Evolutionary conservation across 2,329 filamentous ascomycete genomes (phyloP).

Genomic region (Verticillium isaacii): DNA sequence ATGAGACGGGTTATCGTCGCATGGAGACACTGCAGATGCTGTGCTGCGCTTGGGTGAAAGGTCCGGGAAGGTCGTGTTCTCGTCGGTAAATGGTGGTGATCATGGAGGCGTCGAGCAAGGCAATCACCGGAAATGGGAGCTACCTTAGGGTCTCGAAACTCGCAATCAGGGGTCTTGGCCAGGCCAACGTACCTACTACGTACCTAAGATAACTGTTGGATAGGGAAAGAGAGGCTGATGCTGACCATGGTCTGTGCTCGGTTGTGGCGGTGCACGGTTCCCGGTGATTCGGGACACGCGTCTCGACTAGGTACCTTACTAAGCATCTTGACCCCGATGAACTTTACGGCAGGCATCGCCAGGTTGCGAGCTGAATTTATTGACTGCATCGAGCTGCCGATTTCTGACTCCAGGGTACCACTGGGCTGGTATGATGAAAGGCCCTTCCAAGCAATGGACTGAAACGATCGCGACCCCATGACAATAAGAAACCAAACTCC

Average conservation of each 20-base stretch:
- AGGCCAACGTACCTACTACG: neutral
- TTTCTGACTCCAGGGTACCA: no score
- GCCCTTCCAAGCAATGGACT: no score
- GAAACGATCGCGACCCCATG: no score
- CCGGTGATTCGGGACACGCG: neutral
- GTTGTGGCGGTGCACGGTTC: neutral
- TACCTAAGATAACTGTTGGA: no score
- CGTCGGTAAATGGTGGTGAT: neutral
- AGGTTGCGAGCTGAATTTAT: no score
- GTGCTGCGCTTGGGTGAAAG: neutral
- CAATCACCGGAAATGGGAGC: neutral
- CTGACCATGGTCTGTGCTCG: neutral
- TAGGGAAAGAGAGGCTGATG: neutral
- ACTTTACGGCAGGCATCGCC: no score
- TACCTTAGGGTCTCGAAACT: neutral
- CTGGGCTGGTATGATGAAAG: no score
- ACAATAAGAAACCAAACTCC: no score
- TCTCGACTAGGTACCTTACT: neutral
- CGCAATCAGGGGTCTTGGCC: neutral
- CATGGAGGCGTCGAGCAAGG: neutral
- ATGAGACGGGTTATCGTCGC: neutral
- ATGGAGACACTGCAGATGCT: neutral
- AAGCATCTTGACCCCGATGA: no score
- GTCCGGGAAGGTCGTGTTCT: neutral
- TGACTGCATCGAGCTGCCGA: no score